Base-by-base conservation (phyloP, 768 basidiomycete genomes). In the Termitomyces eurrhizus region DNA sequence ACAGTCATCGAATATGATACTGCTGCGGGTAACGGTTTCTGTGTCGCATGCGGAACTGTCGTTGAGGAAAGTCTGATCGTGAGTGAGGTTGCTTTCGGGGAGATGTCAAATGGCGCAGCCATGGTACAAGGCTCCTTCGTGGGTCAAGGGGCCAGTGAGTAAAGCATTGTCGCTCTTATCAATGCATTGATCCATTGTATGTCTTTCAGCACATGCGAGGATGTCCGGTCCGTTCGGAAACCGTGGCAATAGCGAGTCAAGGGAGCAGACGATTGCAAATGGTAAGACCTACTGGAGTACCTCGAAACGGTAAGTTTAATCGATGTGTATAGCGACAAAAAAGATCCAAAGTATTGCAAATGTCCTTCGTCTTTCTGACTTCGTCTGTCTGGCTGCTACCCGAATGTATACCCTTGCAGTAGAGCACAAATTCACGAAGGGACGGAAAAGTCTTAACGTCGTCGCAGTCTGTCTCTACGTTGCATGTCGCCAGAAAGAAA, bases 71-170 rank as follows among this genome's bases (percentile, higher is more conserved):
- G 93, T 68, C 86, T 89, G 2, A 94, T 98, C 61, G 93, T 98
- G 11, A 91, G 89, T 63, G 97, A 99, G 71, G 85, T 99, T 58
- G 86, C 88, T 1, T 99, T 99, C 66, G 93, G 94, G n/a, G 97
- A 99, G 78, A 90, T 91, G 4, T 83, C 89, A 12, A 82, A 84
- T 33, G 97, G 97, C 29, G 93, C 95, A 5, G 95, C 96, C 1
- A 92, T 98, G 80, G 95, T 97, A 1, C 91, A 95, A 68, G 97
- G 97, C 2, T 88, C 90, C 3, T 97, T 92, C 67, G 93, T 99
- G 13, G 92, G 84, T 0, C 89, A 92, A 67, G 92, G 93, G 58
- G 87, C 95, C 50, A 95, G 95, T 98, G 68, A 59, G 64, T 65
- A 35, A 51, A 35, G 26, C 16, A 29, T 7, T 8, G 6, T 24